These are phyloP conservation scores for Echites panduratus DNA, from an alignment of 257 asterid genomes.

Conservation along the genomic window DNA sequence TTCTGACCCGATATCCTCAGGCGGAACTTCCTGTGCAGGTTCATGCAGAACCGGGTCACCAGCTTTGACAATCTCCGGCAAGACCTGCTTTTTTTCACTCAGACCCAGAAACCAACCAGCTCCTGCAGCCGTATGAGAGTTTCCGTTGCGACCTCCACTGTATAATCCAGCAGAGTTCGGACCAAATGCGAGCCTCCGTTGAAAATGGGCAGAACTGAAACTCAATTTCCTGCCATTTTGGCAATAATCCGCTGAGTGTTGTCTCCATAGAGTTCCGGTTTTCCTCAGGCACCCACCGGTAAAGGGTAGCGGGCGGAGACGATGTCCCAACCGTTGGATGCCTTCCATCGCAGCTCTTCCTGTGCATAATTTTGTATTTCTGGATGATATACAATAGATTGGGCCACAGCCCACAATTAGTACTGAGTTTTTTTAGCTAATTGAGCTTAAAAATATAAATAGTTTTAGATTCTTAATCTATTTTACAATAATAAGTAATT, in stretches of 20 bases:
- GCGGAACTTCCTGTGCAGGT: conserved; percentile 54
- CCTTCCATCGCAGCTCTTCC: conserved; percentile 32
- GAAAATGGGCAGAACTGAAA: conserved; percentile 16
- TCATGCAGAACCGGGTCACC: conserved; percentile 99
- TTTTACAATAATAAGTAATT: no score
- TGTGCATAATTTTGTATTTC: not conserved
- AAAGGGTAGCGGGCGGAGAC: conserved; percentile 28
- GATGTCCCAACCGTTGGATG: conserved; percentile 47
- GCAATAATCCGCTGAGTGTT: conserved; percentile 21
- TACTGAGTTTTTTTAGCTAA: no score
- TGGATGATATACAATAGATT: no score
- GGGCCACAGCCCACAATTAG: not conserved
- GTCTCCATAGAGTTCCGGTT: conserved; percentile 21
- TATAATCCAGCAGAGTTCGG: conserved; percentile 3
- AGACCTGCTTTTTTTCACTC: conserved; percentile 41
- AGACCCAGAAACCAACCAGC: conserved; percentile 80
- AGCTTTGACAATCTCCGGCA: conserved; percentile 81
- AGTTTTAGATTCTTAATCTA: no score
- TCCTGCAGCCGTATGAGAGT: conserved; percentile 33
- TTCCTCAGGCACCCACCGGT: conserved; percentile 25
- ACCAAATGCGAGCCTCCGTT: conserved; percentile 19
- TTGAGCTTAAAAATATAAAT: no score
- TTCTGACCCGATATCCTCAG: conserved; percentile 69
- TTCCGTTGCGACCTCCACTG: conserved; percentile 25
- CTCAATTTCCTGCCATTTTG: conserved; percentile 10